A percentile compares a stretch with the other conserved stretches of the same genome.
These are phyloP conservation scores for Blastobotrys parvus DNA, from an alignment of 805 yeast genomes.

Conservation along the genomic window DNA sequence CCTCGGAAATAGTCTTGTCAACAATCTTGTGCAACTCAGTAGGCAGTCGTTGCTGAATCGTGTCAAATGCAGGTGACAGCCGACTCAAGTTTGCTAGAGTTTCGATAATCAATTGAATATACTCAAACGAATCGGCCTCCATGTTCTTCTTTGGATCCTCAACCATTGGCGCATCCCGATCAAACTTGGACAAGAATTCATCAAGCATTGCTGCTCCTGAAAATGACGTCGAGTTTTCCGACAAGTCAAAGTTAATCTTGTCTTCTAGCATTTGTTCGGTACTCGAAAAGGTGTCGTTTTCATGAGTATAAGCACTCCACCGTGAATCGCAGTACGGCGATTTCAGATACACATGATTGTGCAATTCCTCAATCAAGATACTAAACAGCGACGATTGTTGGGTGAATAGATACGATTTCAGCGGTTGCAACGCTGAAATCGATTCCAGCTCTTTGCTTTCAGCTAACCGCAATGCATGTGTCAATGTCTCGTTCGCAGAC, in stretches of 20 bases:
- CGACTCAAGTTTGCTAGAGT: constrained; percentile 55
- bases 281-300: constrained; percentile 13
- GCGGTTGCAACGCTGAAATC: constrained; percentile 26
- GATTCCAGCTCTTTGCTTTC: constrained; percentile 24
- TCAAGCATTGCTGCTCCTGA: constrained; percentile 20
- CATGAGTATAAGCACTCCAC: constrained; percentile 22
- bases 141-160: constrained; percentile 29
- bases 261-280: constrained; percentile 20
- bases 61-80: constrained; percentile 48
- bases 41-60: constrained; percentile 45
- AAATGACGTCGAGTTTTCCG: constrained; percentile 15
- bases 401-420: constrained; percentile 25
- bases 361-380: constrained; percentile 67
- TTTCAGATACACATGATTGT: constrained; percentile 57
- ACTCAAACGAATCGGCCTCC: constrained; percentile 42
- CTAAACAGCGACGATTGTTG: constrained; percentile 48
- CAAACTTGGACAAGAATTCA: constrained; percentile 14
- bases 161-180: constrained; percentile 9
- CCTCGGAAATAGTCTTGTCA: constrained; percentile 55
- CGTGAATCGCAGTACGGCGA: constrained; percentile 28
- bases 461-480: constrained; percentile 32
- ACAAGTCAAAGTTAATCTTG: constrained; percentile 18
- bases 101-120: constrained; percentile 44
- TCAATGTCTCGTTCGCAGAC: constrained; percentile 52
- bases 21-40: constrained; percentile 59